A percentile compares a stretch with the other conserved stretches of the same genome.
Conservation (phyloP, 768 basidiomycete genomes). For the Pisolithus tinctorius region DNA sequence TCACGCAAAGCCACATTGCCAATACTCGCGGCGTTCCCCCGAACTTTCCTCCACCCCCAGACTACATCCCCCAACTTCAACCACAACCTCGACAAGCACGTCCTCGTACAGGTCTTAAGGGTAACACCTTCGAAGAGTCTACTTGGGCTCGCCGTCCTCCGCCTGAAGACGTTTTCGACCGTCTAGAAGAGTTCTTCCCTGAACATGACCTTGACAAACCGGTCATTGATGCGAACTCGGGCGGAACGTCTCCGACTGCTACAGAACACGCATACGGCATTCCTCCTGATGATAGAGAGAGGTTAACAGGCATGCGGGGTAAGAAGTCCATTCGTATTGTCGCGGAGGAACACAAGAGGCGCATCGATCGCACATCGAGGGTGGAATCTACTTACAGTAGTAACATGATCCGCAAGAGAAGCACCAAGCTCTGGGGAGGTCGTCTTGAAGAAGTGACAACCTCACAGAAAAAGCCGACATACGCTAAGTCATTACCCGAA, state of each 20-base stretch:
- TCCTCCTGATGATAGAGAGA: constrained; percentile 25
- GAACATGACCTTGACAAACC: constrained; percentile 94
- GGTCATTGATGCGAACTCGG: constrained; percentile 80
- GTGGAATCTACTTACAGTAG: constrained; percentile 44
- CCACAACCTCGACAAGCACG: constrained; percentile 15
- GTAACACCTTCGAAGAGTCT: constrained; percentile 61
- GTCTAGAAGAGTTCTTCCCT: constrained; percentile 92
- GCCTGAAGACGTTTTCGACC: constrained; percentile 89
- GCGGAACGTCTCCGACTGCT: constrained; percentile 70
- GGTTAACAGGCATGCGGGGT: constrained; percentile 45
- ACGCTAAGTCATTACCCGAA: constrained; percentile 42
- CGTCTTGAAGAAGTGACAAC: constrained; percentile 90
- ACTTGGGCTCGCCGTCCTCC: constrained; percentile 89
- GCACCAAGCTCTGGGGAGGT: constrained; percentile 95
- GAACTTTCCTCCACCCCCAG: constrained; percentile 16
- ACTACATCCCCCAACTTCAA: constrained; percentile 10
- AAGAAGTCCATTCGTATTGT: constrained; percentile 93
- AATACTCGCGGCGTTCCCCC: constrained; percentile 11
- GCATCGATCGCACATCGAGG: constrained; percentile 64
- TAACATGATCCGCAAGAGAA: constrained; percentile 66
- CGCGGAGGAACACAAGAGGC: constrained; percentile 79
- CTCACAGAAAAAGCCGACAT: constrained; percentile 46
- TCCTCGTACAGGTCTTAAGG: constrained; percentile 23
- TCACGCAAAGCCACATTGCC: constrained; percentile 15
- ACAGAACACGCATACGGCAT: constrained; percentile 44